phyloP scores from a whole-genome alignment of 2,329 filamentous ascomycete genomes.

The Sarocladium kiliense region DNA sequence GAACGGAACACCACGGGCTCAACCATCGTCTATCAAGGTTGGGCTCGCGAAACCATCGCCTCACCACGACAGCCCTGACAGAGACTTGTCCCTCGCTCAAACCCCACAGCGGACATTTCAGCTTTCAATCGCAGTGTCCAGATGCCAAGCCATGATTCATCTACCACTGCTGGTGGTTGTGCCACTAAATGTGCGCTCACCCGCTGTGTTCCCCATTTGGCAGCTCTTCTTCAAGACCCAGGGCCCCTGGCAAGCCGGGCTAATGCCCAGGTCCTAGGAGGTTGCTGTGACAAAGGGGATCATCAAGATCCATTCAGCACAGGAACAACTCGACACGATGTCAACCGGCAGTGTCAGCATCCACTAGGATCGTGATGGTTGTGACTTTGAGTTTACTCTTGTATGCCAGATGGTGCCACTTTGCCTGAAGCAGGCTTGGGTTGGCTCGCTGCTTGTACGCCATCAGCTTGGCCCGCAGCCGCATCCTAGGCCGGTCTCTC shows the following conservation, averaged over 20 bases:
- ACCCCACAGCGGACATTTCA: not conserved
- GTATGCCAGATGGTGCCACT: not conserved
- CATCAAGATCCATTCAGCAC: not conserved
- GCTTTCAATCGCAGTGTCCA: not conserved
- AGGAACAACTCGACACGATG: not conserved
- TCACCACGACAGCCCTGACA: not conserved
- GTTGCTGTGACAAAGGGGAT: not conserved
- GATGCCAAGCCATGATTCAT: not conserved
- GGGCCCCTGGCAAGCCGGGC: not conserved
- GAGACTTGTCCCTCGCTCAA: not conserved
- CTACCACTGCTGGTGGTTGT: no score
- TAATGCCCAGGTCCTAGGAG: not conserved
- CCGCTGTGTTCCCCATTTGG: no score
- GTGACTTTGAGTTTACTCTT: not conserved
- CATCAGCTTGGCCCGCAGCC: not conserved
- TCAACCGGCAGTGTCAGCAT: not conserved
- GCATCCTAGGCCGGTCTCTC: not conserved
- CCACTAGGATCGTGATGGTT: slow-evolving; percentile 4
- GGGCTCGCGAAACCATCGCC: not conserved
- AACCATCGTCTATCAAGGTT: not conserved
- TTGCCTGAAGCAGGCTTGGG: not conserved
- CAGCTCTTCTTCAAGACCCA: not conserved
- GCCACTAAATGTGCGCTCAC: no score
- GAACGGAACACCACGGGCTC: not conserved
- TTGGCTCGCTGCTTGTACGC: not conserved